Percentiles rank a stretch among this genome's conserved stretches.
Conservation (phyloP, 2,329 filamentous ascomycete genomes). For the Colletotrichum tropicicola region DNA sequence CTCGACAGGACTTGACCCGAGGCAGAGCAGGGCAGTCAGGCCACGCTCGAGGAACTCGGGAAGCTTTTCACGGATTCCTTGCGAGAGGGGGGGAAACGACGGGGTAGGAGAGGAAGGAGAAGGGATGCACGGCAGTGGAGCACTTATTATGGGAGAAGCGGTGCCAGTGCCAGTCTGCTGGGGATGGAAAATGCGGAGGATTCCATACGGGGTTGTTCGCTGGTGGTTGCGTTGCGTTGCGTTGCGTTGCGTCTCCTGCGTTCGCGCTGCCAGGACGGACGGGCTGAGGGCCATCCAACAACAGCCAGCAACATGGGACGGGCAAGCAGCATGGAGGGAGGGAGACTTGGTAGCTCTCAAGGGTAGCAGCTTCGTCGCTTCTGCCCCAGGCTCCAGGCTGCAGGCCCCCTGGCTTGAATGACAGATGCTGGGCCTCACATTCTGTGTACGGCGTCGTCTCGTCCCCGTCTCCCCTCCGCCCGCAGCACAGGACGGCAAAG, state of each 20-base stretch:
- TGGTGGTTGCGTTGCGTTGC: background rate
- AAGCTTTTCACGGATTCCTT: conserved; percentile 7
- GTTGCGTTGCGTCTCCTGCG: no score
- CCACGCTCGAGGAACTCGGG: conserved; percentile 11
- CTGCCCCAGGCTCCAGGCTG: no score
- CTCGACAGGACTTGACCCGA: background rate
- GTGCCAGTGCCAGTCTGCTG: background rate
- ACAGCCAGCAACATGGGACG: background rate
- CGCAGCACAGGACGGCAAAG: no score
- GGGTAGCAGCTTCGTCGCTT: no score
- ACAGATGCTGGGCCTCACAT: no score
- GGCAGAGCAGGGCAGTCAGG: background rate
- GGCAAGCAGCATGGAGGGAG: no score
- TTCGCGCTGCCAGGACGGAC: background rate
- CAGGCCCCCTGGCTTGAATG: no score
- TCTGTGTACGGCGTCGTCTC: no score
- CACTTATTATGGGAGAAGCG: conserved; percentile 27
- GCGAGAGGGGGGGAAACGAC: conserved; percentile 2
- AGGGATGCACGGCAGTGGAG: conserved; percentile 29
- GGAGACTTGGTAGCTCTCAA: no score
- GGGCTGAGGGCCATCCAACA: background rate
- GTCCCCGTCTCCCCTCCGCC: no score
- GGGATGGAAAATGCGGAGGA: conserved; percentile 24
- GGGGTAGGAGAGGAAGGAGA: conserved; percentile 5
- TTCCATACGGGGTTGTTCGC: conserved; percentile 1